Evolutionary conservation across 441 rosid species (phyloP), one percentile per base, ranked within the genome.

Genomic region (Biscutella laevigata): DNA sequence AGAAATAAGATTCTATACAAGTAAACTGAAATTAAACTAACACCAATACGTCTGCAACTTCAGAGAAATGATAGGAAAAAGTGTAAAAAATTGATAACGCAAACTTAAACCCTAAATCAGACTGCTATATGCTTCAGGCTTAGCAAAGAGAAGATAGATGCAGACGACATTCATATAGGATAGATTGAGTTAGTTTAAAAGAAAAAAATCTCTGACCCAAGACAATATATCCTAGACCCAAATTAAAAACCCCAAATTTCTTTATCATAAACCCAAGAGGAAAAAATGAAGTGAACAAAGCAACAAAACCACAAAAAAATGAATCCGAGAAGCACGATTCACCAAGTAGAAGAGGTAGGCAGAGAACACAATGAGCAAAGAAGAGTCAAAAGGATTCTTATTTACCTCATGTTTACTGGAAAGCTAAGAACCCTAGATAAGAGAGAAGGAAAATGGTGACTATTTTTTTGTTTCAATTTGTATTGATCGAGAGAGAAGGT

Each of bases 381-480:
- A 22, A 21, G 0, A 2, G 40, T 39, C 3, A 19, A 19, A 19
- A 47, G 26, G 50, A 47, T 12, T 28, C 1, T 6, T 8, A 8
- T 2, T 24, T 47, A 55, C 68, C 68, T 64, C 68, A 64, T 64
- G 62, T 17, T 64, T 40, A 49, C 53, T 48, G 38, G 36, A 56
- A 54, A 24, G 25, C 29, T 55, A 55, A 38, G 51, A 63, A 39
- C 63, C 45, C 62, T 57, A 56, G 45, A 55, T 16, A 41, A 44
- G 19, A 30, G 38, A 40, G 22, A 44, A 44, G 44, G 24, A 15
- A 24, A 48, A 64, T 52, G 69, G 69, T 40, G 63, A 48, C 25
- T 24, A 39, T 38, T 46, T 39, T 57, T 46, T n/a, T n/a, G n/a
- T 35, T 20, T 56, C 27, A 6, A 60, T 35, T 50, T 60, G 17